phyloP scores from a whole-genome alignment of 1,139 yeast genomes.

The Candida dubliniensis region DNA sequence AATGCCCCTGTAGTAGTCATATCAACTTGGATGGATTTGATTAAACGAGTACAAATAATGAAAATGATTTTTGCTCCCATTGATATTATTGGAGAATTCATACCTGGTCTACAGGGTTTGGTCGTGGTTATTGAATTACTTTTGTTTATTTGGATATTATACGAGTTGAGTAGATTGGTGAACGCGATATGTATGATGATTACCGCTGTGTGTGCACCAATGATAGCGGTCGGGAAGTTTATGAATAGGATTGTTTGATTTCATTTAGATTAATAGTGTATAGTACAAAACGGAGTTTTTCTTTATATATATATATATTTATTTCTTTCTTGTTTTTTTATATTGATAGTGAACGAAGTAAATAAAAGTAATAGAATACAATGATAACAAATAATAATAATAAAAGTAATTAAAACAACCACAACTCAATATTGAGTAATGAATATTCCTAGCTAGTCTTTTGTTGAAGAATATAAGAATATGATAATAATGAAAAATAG shows the following conservation, averaged over 20 bases:
- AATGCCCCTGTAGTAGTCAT: slow-evolving; percentile 22
- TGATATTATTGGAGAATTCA: slow-evolving; percentile 39
- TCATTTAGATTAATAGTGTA: too few relatives aligned
- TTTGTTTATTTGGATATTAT: slow-evolving; percentile 44
- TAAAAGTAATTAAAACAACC: not conserved
- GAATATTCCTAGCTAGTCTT: too few relatives aligned
- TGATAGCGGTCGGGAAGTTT: slow-evolving; percentile 48
- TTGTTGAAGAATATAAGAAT: too few relatives aligned
- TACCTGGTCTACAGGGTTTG: slow-evolving; percentile 41
- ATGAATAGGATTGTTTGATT: slow-evolving; percentile 39
- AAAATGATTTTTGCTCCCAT: slow-evolving; percentile 43
- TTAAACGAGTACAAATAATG: slow-evolving; percentile 40
- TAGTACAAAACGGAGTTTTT: slow-evolving; percentile 4
- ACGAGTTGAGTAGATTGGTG: slow-evolving; percentile 42
- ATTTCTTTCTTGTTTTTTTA: too few relatives aligned
- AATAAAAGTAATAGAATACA: not conserved
- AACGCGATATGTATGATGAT: slow-evolving; percentile 51
- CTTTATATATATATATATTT: not conserved
- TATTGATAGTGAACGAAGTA: too few relatives aligned
- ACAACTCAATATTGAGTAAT: too few relatives aligned
- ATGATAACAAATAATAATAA: not conserved
- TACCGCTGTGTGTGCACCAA: slow-evolving; percentile 49
- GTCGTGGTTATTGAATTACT: slow-evolving; percentile 40
- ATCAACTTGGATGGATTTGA: slow-evolving; percentile 33
- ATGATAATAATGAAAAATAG: too few relatives aligned